Evolutionary conservation across 306 rosid genomes (phyloP), one percentile per base, ranked within the genome.

Genomic region (Vicia villosa): DNA sequence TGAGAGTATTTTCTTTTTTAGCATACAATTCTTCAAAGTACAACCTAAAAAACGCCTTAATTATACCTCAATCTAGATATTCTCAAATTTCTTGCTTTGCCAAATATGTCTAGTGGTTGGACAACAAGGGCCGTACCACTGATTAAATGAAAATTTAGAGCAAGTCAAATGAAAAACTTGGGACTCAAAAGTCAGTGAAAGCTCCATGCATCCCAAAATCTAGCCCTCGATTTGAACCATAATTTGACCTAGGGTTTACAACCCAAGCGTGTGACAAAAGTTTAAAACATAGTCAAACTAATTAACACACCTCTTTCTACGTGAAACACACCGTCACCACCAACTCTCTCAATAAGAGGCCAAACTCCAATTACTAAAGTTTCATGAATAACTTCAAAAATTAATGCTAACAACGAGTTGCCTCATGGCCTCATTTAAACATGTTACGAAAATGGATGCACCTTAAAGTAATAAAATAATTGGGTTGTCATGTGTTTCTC

Each of bases 151-250:
- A 30, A 71, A 62, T 49, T 49, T 49, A 60, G 45, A 76, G 10
- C 0, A 77, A 77, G 90, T 86, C 91, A 90, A 86, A 79, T 77
- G 79, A 49, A 43, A 70, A 84, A 83, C 87, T 87, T 81, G 85
- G 92, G 82, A 87, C 82, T 84, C 85, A 71, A 87, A 92, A 86
- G 77, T 85, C 78, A 84, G 81, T 86, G 90, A 82, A 37, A 87
- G 83, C 68, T 86, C 87, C 94, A 87, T 56, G 5, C 10, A 56
- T 19, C 63, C 63, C 74, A 67, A 89, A 83, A 82, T 80, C 72
- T 42, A 84, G 83, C 88, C 88, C 98, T 89, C 88, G 95, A 81
- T 87, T 89, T 74, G 79, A 79, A 80, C 91, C 90, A 84, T 64
- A 63, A 82, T 75, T 75, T 86, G 81, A 84, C 95, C 88, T 89